Percentiles rank a stretch among this genome's conserved stretches.
These are phyloP conservation scores for Intubia oerlemansii DNA, from an alignment of 2,329 filamentous ascomycete species.

Conservation along the genomic window DNA sequence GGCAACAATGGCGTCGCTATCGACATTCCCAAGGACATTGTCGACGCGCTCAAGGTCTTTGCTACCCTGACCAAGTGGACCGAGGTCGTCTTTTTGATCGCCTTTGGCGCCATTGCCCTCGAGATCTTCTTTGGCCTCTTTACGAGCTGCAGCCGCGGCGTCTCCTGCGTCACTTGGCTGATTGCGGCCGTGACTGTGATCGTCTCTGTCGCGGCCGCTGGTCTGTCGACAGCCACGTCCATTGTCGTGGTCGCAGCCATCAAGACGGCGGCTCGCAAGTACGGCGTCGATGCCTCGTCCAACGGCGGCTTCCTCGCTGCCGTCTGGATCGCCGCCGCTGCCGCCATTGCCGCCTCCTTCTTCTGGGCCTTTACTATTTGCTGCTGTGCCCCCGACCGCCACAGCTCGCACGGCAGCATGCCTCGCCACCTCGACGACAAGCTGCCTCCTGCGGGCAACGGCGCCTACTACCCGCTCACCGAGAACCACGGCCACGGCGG, in stretches of 20 bases:
- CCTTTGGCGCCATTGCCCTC: constrained; percentile 44
- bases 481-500: constrained; percentile 16
- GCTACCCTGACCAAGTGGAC: constrained; percentile 59
- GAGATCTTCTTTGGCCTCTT: constrained; percentile 65
- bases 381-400: constrained; percentile 55
- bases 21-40: constrained; percentile 45
- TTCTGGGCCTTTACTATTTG: constrained; percentile 89
- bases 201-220: constrained; percentile 38
- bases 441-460: constrained; percentile 17
- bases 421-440: constrained; percentile 25
- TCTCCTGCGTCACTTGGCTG: constrained; percentile 66
- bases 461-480: constrained; percentile 21
- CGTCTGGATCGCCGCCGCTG: constrained; percentile 62
- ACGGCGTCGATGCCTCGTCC: constrained; percentile 46
- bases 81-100: constrained; percentile 58
- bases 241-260: constrained; percentile 47
- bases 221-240: constrained; percentile 56
- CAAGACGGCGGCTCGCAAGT: constrained; percentile 43
- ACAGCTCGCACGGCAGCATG: constrained; percentile 10
- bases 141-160: constrained; percentile 61
- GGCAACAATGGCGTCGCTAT: constrained; percentile 26
- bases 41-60: constrained; percentile 50
- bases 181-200: constrained; percentile 40
- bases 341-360: constrained; percentile 51
- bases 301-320: constrained; percentile 48